Evolutionary conservation across 345 rosid species (phyloP).

Genomic region (Eutrema japonicum): DNA sequence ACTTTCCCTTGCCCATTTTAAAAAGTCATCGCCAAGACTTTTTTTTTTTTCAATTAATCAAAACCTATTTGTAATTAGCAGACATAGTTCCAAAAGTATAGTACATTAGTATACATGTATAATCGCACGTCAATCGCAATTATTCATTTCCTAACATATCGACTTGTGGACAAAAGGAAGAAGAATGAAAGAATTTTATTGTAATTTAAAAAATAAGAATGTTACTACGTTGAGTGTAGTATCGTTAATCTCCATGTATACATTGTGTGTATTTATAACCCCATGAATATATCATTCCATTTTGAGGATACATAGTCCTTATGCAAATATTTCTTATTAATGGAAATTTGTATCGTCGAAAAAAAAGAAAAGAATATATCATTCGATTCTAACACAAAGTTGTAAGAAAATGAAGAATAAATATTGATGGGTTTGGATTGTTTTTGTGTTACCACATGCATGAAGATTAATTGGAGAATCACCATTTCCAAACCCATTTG

Average conservation of each 20-base stretch:
- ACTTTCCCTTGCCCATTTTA: constrained; percentile 4
- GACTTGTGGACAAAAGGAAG: background rate
- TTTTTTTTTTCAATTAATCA: background rate
- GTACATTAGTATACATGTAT: too few relatives aligned
- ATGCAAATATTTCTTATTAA: too few relatives aligned
- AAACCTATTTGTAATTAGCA: too few relatives aligned
- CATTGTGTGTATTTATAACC: constrained; percentile 6
- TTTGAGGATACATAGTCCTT: too few relatives aligned
- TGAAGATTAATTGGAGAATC: background rate
- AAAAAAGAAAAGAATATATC: too few relatives aligned
- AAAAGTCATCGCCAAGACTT: background rate
- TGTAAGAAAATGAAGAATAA: background rate
- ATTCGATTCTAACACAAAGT: background rate
- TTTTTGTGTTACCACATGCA: too few relatives aligned
- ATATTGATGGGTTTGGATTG: background rate
- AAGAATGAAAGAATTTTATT: background rate
- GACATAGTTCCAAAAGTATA: background rate
- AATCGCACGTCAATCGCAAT: background rate
- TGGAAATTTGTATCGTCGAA: too few relatives aligned
- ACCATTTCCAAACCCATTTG: constrained; percentile 47
- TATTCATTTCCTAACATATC: background rate
- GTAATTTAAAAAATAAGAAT: background rate
- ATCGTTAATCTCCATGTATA: background rate
- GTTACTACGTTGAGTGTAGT: background rate
- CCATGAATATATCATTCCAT: constrained; percentile 13